Base-by-base conservation (phyloP, 495 filamentous ascomycete genomes). In the Margaritispora aquatica region DNA sequence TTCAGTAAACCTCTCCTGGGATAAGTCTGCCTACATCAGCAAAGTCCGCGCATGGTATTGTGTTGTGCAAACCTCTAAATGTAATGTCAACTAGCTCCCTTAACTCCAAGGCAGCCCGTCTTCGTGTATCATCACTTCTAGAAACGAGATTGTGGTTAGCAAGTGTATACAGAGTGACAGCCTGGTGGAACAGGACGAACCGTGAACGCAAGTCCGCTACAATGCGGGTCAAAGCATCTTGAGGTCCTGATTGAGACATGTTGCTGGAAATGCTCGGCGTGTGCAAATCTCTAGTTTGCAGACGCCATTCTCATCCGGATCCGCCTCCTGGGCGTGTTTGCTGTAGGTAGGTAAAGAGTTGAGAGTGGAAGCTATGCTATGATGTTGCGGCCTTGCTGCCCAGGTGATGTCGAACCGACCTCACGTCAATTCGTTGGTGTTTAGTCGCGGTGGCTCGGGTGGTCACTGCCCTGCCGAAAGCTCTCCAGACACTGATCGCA, bases 1-100 rank as follows among this genome's bases (percentile, higher is more conserved):
- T 51, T 84, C 75, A 34, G 81, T 75, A 68, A 96, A 96, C 58
- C 87, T 85, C 66, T 90, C 88, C 29, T 86, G 77, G 5, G 81
- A 79, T 67, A 90, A 84, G 67, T 96, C 92, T 96, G 59, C 4
- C 24, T 17, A 26, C 21, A n/a, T 44, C 38, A 44, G 38, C 38
- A 3, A 8, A 44, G 38, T 44, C 38, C 8, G 19, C 15, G 20
- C 50, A 15, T n/a, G 21, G 7, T 29, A 29, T 52, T 52, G 38
- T 48, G 46, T 13, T 26, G 7, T 23, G 29, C 54, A 29, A 53
- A 47, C 56, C 23, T 50, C n/a, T 44, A n/a, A 44, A 44, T 2
- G 27, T 34, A 20, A 27, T 19, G 24, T 51, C 5, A 29, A 76
- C 72, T 54, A 76, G 65, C 22, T 76, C 73, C 27, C 75, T 66